Evolutionary conservation across 2,329 filamentous ascomycete species (phyloP).

Genomic region (Aspergillus sp.): DNA sequence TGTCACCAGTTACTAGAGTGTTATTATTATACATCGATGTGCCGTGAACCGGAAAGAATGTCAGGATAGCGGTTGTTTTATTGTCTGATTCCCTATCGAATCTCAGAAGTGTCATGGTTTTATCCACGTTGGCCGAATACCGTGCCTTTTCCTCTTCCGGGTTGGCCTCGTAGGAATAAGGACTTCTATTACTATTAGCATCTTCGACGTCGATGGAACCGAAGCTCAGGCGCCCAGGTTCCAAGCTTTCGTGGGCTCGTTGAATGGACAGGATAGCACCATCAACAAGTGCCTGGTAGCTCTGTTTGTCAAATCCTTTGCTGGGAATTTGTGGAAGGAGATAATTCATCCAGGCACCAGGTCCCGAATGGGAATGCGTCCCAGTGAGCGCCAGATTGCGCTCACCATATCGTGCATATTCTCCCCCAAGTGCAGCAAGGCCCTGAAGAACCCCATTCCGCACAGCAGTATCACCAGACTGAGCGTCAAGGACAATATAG

Average conservation of each 20-base stretch:
- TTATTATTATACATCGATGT: conserved; percentile 91
- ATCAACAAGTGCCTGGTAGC: conserved; percentile 83
- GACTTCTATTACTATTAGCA: conserved; percentile 83
- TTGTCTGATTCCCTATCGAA: conserved; percentile 70
- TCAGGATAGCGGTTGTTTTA: conserved; percentile 74
- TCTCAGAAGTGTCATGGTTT: conserved; percentile 72
- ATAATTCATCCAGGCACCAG: conserved; percentile 92
- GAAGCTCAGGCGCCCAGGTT: conserved; percentile 65
- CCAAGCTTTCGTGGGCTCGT: conserved; percentile 68
- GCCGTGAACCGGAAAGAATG: conserved; percentile 89
- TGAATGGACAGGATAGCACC: conserved; percentile 78
- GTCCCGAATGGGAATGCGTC: conserved; percentile 88
- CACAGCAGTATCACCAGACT: conserved; percentile 84
- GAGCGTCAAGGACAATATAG: conserved; percentile 82
- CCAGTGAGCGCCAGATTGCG: conserved; percentile 86
- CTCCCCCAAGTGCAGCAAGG: conserved; percentile 62
- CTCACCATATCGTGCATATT: conserved; percentile 70
- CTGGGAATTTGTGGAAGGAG: conserved; percentile 86
- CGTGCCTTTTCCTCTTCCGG: conserved; percentile 67
- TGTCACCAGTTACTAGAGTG: conserved; percentile 86
- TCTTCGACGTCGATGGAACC: conserved; percentile 66
- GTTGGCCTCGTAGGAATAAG: conserved; percentile 84
- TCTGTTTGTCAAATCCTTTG: conserved; percentile 79
- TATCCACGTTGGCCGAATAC: conserved; percentile 66
- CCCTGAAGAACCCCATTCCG: conserved; percentile 80